These are phyloP conservation scores for Aspergillus fructus DNA, from an alignment of 2,329 filamentous ascomycete genomes.

Conservation along the genomic window DNA sequence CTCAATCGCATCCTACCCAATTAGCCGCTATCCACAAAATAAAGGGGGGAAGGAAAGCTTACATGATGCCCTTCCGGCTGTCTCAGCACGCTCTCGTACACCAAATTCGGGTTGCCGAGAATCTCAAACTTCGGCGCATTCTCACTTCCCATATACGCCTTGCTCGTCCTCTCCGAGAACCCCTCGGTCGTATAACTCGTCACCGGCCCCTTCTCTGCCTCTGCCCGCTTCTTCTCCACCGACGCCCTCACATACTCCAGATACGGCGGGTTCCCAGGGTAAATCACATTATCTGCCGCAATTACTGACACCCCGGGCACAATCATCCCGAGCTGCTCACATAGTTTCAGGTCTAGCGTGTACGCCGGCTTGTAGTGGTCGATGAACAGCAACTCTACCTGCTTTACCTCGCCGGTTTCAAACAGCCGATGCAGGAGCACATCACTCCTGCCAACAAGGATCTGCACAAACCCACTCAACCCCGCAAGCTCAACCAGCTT, in stretches of 20 bases:
- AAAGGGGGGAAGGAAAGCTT: slow-evolving; percentile 10
- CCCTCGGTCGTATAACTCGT: slow-evolving; percentile 20
- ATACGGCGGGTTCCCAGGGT: slow-evolving; percentile 47
- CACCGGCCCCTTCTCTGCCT: slow-evolving; percentile 27
- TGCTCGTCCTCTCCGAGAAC: slow-evolving; percentile 20
- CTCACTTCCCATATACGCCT: slow-evolving; percentile 26
- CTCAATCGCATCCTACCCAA: slow-evolving; percentile 31
- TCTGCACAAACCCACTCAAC: slow-evolving; percentile 66
- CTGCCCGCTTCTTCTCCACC: slow-evolving; percentile 60
- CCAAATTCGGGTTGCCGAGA: slow-evolving; percentile 61
- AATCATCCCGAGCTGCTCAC: slow-evolving; percentile 68
- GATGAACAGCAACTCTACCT: slow-evolving; percentile 72
- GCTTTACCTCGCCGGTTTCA: slow-evolving; percentile 51
- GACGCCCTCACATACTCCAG: slow-evolving; percentile 66
- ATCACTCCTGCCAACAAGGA: slow-evolving; percentile 69
- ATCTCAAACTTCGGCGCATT: slow-evolving; percentile 29
- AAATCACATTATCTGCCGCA: slow-evolving; percentile 46
- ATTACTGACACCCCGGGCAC: slow-evolving; percentile 50
- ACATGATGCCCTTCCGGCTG: slow-evolving; percentile 30
- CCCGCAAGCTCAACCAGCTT: slow-evolving; percentile 73
- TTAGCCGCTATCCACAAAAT: background rate
- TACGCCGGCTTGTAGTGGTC: slow-evolving; percentile 81
- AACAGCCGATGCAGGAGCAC: slow-evolving; percentile 64
- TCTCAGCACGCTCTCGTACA: slow-evolving; percentile 59
- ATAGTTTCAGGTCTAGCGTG: slow-evolving; percentile 71